These are phyloP conservation scores for Sparassis latifolia DNA, from an alignment of 1,284 basidiomycete genomes.

Conservation along the genomic window DNA sequence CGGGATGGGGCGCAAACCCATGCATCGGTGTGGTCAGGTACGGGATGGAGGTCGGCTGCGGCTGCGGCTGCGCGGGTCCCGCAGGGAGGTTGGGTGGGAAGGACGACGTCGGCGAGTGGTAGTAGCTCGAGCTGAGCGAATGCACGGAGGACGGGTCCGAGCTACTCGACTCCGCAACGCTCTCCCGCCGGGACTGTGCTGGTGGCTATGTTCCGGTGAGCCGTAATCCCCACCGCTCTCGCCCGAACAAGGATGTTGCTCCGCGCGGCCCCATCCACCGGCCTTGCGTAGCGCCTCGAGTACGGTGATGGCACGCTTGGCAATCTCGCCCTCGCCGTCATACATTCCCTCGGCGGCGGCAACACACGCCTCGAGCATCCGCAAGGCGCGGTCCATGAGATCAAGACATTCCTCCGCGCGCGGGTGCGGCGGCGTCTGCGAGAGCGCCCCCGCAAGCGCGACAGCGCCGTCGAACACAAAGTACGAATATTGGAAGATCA, in stretches of 20 bases:
- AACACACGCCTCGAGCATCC: slow-evolving; percentile 14
- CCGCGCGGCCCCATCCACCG: slow-evolving; percentile 5
- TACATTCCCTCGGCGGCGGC: slow-evolving; percentile 4
- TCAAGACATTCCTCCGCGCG: slow-evolving; percentile 16
- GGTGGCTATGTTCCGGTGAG: too few species aligned
- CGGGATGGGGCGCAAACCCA: background rate
- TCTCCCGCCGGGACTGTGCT: background rate
- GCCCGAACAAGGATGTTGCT: background rate
- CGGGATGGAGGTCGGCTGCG: background rate
- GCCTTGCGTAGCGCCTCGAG: slow-evolving; percentile 18
- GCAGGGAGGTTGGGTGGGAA: background rate
- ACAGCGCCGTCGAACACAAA: slow-evolving; percentile 28
- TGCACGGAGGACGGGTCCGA: background rate
- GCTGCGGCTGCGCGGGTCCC: too few species aligned
- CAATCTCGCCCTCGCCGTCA: slow-evolving; percentile 19
- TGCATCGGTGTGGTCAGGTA: background rate
- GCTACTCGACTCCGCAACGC: background rate
- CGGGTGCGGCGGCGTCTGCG: slow-evolving; percentile 18
- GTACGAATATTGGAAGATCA: slow-evolving; percentile 20
- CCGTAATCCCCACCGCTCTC: background rate
- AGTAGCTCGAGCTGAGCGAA: background rate
- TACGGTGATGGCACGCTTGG: slow-evolving; percentile 15
- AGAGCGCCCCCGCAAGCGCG: slow-evolving; percentile 21
- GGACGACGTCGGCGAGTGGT: background rate
- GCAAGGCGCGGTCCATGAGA: slow-evolving; percentile 18